These are phyloP conservation scores for Chrysosporium keratinophilum DNA, from an alignment of 2,329 filamentous ascomycete species.

Conservation along the genomic window DNA sequence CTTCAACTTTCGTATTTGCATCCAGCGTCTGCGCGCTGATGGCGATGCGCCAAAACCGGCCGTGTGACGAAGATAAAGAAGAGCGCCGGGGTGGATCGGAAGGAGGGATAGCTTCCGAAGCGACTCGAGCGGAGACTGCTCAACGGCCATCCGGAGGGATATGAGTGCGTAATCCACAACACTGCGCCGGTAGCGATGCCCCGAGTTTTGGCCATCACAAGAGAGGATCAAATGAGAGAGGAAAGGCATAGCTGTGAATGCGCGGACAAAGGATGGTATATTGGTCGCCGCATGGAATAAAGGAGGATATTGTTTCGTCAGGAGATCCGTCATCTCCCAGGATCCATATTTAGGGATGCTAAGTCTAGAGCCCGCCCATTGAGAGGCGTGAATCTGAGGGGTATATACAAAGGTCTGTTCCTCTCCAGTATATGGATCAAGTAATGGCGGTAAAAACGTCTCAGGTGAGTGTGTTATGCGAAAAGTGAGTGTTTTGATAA, in stretches of 20 bases:
- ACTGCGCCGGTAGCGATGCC: slow-evolving; percentile 61
- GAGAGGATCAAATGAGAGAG: slow-evolving; percentile 65
- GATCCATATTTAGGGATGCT: slow-evolving; percentile 66
- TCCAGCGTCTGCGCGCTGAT: slow-evolving; percentile 61
- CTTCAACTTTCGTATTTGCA: slow-evolving; percentile 62
- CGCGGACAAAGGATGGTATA: slow-evolving; percentile 69
- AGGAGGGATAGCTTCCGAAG: slow-evolving; percentile 62
- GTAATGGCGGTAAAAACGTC: slow-evolving; percentile 73
- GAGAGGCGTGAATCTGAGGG: slow-evolving; percentile 54
- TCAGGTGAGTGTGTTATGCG: slow-evolving; percentile 63
- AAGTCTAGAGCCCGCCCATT: slow-evolving; percentile 47
- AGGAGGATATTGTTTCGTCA: slow-evolving; percentile 78
- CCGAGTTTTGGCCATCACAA: slow-evolving; percentile 60
- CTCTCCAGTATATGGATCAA: slow-evolving; percentile 64
- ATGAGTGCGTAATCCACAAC: slow-evolving; percentile 83
- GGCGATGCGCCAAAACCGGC: slow-evolving; percentile 66
- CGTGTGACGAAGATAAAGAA: slow-evolving; percentile 66
- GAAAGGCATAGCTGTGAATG: slow-evolving; percentile 57
- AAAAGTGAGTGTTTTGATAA: slow-evolving; percentile 70
- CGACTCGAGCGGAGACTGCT: slow-evolving; percentile 56
- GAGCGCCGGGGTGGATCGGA: slow-evolving; percentile 62
- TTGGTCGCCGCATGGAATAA: slow-evolving; percentile 85
- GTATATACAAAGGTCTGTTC: slow-evolving; percentile 75
- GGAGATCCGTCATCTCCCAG: slow-evolving; percentile 64
- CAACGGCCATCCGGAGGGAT: slow-evolving; percentile 71